Conservation (phyloP, 345 rosid genomes). For the Raphanus raphanistrum region DNA sequence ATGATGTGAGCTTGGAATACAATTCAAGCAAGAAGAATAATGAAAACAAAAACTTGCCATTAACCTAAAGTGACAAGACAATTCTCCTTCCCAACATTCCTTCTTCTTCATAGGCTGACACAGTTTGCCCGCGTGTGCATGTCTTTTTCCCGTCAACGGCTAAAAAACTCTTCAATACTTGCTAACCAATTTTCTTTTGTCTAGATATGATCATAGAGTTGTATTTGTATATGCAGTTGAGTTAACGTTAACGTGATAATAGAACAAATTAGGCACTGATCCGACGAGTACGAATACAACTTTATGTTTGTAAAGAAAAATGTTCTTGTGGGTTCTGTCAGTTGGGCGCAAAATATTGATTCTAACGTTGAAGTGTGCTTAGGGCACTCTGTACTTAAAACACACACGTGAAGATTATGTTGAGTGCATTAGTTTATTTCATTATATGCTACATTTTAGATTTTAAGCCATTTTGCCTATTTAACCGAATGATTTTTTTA, state of each 20-base stretch:
- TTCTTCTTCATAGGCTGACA: conserved; percentile 24
- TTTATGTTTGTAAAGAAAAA: not conserved
- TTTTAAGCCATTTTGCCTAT: not conserved
- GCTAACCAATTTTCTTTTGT: not conserved
- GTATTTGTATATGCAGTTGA: not conserved
- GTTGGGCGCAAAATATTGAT: not conserved
- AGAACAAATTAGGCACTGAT: not conserved
- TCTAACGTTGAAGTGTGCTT: not conserved
- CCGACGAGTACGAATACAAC: not conserved
- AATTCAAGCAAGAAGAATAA: conserved; percentile 35
- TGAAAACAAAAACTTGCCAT: conserved; percentile 11
- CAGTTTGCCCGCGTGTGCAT: conserved; percentile 6
- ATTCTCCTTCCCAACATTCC: conserved; percentile 31
- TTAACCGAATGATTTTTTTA: not conserved
- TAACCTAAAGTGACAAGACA: conserved; percentile 32
- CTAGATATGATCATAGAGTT: not conserved
- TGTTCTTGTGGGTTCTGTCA: not conserved
- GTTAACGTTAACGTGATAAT: not conserved
- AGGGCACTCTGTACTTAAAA: not conserved
- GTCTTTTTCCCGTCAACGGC: not conserved
- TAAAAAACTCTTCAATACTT: not conserved
- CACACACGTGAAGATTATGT: not conserved
- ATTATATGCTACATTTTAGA: not conserved
- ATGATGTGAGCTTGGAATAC: conserved; percentile 35
- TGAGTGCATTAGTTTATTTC: not conserved